Evolutionary conservation across 495 filamentous ascomycete genomes (phyloP).

Genomic region (Symbiotaphrina buchneri): DNA sequence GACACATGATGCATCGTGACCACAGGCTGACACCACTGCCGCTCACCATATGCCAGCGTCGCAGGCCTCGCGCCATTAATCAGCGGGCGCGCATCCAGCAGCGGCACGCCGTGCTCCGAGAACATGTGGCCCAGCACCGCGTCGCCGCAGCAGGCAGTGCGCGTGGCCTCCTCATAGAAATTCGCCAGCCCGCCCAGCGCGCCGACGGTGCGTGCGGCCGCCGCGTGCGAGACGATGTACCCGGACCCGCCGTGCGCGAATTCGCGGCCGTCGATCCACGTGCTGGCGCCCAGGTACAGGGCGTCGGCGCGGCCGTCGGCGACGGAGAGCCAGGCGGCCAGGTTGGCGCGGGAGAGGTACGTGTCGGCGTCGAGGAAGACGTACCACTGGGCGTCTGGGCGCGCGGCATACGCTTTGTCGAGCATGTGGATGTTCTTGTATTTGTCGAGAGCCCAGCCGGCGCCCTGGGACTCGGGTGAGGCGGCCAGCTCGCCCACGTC

Average conservation of each 20-base stretch:
- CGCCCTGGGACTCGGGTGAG: conserved; percentile 7
- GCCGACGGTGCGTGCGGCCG: conserved; percentile 22
- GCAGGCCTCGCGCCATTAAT: conserved; percentile 31
- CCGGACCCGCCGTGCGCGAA: conserved; percentile 44
- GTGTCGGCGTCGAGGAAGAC: conserved; percentile 11
- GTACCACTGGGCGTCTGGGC: conserved; percentile 9
- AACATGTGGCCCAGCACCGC: conserved; percentile 35
- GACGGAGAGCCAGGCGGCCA: conserved; percentile 8
- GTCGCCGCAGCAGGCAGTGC: conserved; percentile 44
- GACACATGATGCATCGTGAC: conserved; percentile 39
- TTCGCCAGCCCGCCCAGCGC: conserved; percentile 20
- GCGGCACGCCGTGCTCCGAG: conserved; percentile 24
- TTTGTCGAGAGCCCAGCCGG: conserved; percentile 10
- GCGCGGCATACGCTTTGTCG: conserved; percentile 6
- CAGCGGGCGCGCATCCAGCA: conserved; percentile 26
- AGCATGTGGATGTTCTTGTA: conserved; percentile 10
- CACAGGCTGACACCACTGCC: conserved; percentile 35
- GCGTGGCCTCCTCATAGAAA: conserved; percentile 27
- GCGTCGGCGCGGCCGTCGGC: conserved; percentile 8
- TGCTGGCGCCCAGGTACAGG: conserved; percentile 9
- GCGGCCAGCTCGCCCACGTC: conserved; percentile 4
- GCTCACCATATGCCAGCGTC: conserved; percentile 23
- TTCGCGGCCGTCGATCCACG: conserved; percentile 9
- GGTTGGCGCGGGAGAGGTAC: conserved; percentile 9
- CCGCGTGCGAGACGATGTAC: conserved; percentile 35